Evolutionary conservation across 768 basidiomycete species (phyloP), one percentile per base, ranked within the genome.

Genomic region (Collybia sordida): DNA sequence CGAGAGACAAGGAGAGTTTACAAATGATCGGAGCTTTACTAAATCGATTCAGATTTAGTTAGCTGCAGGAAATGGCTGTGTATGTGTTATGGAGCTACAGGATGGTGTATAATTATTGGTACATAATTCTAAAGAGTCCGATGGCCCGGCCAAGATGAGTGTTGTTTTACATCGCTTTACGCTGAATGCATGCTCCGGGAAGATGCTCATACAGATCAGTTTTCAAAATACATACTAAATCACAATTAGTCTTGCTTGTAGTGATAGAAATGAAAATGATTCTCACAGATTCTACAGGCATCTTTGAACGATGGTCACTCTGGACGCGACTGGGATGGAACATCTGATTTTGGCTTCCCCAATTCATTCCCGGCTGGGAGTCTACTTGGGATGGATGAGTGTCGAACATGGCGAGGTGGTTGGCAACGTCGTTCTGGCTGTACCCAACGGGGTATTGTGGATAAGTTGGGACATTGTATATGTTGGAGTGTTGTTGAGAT

Each of bases 391-490:
- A 34, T 27, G 59, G 62, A 17, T 59, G 52, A 21, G 50, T 39
- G 17, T 71, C 70, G 42, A 71, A 69, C 21, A 69, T 47, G 11
- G 64, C 35, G 48, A 70, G 65, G 27, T 73, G 71, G 47, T 61
- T 65, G 21, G 64, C 49, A 19, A 62, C 50, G 27, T 70, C 68
- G 51, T 58, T 64, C 31, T 59, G 54, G 15, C 56, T 52, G 52
- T 68, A 63, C 18, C 62, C 52, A 6, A 61, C 58, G 17, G 64
- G 61, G 47, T 58, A 65, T 34, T 70, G 70, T 9, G 66, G 56
- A 53, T 62, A 71, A 2, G 64, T 35, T 22, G 62, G 42, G 11
- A 55, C 36, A 28, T 54, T 49, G 42, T 54, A 59, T 40, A 59
- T 36, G 42, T 49, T 44, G 28, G 45, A 47, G 18, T 51, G 53